Base-by-base conservation (phyloP, 352 stramenopile genomes). In the Thraustochytrium striatum region DNA sequence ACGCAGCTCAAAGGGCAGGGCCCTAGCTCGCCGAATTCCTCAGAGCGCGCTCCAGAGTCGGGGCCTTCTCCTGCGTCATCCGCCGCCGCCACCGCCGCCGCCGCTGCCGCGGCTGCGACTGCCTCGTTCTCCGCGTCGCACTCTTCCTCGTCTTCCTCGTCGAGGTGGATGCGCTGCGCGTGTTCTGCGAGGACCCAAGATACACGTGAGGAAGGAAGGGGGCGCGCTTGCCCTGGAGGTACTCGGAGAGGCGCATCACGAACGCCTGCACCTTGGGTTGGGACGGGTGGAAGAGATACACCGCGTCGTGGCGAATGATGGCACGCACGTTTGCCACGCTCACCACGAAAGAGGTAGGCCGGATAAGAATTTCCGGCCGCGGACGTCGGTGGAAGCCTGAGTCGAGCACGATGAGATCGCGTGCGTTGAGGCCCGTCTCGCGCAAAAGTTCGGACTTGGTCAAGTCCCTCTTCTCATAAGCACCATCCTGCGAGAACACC, bases 301-400 rank as follows among this genome's bases (percentile, higher is more conserved):
- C 65, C 21, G 65, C 33, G 65, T 75, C 65, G 36, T 38, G 65
- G 65, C 65, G 50, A 33, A 75, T 75, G n/a, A 75, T 38, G 35
- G 65, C 65, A 8, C 65, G 44, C 28, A 75, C 65, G 50, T 75
- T 30, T 3, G 65, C 65, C 9, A 75, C 33, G 36, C 65, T 70
- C 16, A 75, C 35, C 35, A 75, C 7, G 65, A 61, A 61, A 8
- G 65, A 75, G 8, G 43, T 13, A 3, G 65, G 65, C 7, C 65
- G 39, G 9, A 75, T 43, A 25, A 75, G 61, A 0, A 75, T 30
- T 11, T 61, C 52, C 8, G 65, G 65, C 11, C 65, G 65, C 1
- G 61, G 65, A 7, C 65, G 21, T 5, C 65, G 65, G 30, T 75
- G 65, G 65, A 61, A 75, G 8, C 65, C 65, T 21, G 65, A 75